A percentile compares a stretch with the other conserved stretches of the same genome.
Evolutionary conservation across 2,329 filamentous ascomycete genomes (phyloP).

Genomic region (Aspergillus arachidicola): DNA sequence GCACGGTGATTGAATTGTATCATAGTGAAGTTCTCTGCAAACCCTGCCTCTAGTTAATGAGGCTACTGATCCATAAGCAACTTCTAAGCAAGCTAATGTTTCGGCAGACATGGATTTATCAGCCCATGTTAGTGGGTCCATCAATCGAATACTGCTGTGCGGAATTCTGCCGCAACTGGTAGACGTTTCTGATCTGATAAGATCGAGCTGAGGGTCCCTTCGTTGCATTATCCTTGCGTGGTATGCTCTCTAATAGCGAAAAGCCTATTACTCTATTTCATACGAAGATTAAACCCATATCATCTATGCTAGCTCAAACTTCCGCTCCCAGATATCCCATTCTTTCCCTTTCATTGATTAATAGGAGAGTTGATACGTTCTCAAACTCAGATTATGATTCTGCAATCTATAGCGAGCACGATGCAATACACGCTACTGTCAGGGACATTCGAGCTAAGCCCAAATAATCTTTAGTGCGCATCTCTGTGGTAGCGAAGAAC

Average conservation of each 20-base stretch:
- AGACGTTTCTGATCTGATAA: not conserved
- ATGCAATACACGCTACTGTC: constrained; percentile 1
- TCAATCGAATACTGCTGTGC: not conserved
- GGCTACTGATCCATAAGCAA: not conserved
- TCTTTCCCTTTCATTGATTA: not conserved
- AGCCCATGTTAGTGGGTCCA: not conserved
- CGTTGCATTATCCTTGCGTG: not conserved
- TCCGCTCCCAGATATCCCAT: not conserved
- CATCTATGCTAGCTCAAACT: not conserved
- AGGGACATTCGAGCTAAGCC: not conserved
- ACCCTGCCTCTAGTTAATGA: not conserved
- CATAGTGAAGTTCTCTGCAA: not conserved
- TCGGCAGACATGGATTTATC: not conserved
- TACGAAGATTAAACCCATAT: not conserved
- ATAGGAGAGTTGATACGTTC: not conserved
- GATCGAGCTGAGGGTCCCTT: not conserved
- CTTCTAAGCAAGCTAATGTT: not conserved
- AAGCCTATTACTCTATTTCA: not conserved
- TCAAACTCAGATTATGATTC: not conserved
- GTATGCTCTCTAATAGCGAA: too few relatives aligned
- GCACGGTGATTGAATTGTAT: not conserved
- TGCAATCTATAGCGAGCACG: not conserved
- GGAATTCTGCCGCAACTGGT: not conserved
- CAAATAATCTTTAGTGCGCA: not conserved
- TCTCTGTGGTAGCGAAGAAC: not conserved